Evolutionary conservation across 371 early-diverging fungal species (phyloP).

Genomic region (Mortierella sp.): DNA sequence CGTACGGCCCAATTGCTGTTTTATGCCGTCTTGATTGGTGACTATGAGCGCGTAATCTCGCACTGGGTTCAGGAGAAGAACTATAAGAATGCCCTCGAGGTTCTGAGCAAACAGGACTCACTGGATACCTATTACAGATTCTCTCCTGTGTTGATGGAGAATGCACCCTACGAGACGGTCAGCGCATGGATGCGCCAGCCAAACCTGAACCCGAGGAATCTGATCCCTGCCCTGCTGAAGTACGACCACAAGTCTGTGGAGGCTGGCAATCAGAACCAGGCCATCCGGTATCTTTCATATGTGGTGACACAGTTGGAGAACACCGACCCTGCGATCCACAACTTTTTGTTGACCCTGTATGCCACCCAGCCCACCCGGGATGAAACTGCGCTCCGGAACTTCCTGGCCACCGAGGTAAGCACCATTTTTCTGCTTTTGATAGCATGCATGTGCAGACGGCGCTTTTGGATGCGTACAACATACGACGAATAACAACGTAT

Average conservation of each 20-base stretch:
- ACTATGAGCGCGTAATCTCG: slow-evolving; percentile 84
- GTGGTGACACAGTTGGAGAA: slow-evolving; percentile 83
- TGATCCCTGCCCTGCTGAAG: slow-evolving; percentile 92
- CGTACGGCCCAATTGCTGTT: slow-evolving; percentile 80
- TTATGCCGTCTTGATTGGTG: slow-evolving; percentile 84
- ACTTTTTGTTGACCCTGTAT: slow-evolving; percentile 88
- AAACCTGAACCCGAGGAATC: slow-evolving; percentile 80
- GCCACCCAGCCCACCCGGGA: slow-evolving; percentile 78
- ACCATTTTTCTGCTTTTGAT: background rate
- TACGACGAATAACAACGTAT: too few species aligned
- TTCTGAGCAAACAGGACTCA: slow-evolving; percentile 79
- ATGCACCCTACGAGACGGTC: slow-evolving; percentile 84
- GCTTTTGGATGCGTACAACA: background rate
- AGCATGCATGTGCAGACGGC: background rate
- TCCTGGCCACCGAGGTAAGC: slow-evolving; percentile 76
- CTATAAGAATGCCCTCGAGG: slow-evolving; percentile 80
- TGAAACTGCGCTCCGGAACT: slow-evolving; percentile 75
- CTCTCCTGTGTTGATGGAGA: slow-evolving; percentile 85
- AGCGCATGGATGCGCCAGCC: slow-evolving; percentile 88
- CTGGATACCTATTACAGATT: slow-evolving; percentile 89
- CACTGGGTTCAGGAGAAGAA: slow-evolving; percentile 85
- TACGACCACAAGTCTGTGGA: slow-evolving; percentile 68
- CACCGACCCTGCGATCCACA: slow-evolving; percentile 91
- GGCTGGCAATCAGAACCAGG: slow-evolving; percentile 76
- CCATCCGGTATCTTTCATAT: slow-evolving; percentile 89